Evolutionary conservation across 31 red algal genomes (phyloP), one percentile per base, ranked within the genome.

Genomic region (Asparagopsis taxiformis): DNA sequence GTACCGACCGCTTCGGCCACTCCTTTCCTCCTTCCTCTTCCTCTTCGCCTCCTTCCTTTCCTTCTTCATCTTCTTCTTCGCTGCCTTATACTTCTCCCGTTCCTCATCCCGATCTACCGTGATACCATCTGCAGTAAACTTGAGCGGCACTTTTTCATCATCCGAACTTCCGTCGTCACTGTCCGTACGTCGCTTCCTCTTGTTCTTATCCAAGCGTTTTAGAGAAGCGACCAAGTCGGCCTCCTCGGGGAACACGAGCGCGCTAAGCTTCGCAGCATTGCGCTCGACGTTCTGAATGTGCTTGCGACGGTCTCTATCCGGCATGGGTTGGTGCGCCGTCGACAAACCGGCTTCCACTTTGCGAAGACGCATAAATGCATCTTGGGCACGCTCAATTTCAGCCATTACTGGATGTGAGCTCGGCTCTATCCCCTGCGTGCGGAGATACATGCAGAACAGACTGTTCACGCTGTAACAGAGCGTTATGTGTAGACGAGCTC

Each of bases 371-470:
- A 86, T 61, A 55, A 76, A 86, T 9, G 82, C 82, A 33, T 75
- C 70, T 61, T 76, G 82, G 3, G 76, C 82, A 25, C 82, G 82
- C 2, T 51, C 66, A 69, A 86, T 76, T 33, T 86, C 70, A 17
- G 75, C 82, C 9, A 59, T 38, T 10, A 86, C 70, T n/a, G 82
- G 82, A 51, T 86, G 82, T 6, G 50, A 54, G 17, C 24, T 5
- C 11, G 82, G 82, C 13, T 86, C 82, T 4, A 76, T 51, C 31
- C 82, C 82, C 31, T 86, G 82, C 6, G 82, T 86, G 10, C 82
- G 82, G 44, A 86, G 53, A 35, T 86, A 86, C 82, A 86, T 86
- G 60, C 82, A 86, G 50, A 86, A 86, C 1, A 86, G 62, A 11
- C 61, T 48, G 62, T 86, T 86, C 34, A 71, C 62, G 4, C 61